Conservation (phyloP, 2,329 filamentous ascomycete genomes). For the Hypoxylon sp. region DNA sequence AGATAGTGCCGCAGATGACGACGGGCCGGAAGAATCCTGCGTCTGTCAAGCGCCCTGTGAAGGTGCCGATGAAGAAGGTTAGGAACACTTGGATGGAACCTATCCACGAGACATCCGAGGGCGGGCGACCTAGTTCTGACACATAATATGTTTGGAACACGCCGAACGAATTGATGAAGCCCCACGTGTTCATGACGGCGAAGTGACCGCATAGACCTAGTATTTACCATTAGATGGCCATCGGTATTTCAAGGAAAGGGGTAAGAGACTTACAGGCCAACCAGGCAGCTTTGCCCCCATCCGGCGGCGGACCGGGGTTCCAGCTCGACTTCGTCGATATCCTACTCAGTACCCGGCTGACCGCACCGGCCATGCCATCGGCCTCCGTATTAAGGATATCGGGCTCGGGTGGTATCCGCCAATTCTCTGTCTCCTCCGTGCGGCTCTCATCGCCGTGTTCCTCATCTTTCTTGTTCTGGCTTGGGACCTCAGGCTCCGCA, state of each 20-base stretch:
- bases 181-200: constrained; percentile 67
- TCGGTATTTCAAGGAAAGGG: neutral
- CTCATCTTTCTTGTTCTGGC: constrained; percentile 25
- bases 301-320: constrained; percentile 63
- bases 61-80: constrained; percentile 67
- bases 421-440: constrained; percentile 29
- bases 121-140: constrained; percentile 54
- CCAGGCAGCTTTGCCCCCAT: constrained; percentile 65
- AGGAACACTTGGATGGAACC: constrained; percentile 68
- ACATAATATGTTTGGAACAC: constrained; percentile 68
- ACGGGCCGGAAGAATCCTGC: constrained; percentile 65
- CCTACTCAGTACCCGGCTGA: constrained; percentile 58
- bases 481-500: constrained; percentile 1
- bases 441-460: constrained; percentile 1
- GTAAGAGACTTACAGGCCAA: constrained; percentile 54
- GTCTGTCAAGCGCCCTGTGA: constrained; percentile 67
- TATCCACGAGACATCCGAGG: constrained; percentile 67
- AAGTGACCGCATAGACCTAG: constrained; percentile 59
- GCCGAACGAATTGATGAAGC: constrained; percentile 69
- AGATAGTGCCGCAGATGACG: constrained; percentile 56
- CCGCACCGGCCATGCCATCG: constrained; percentile 46
- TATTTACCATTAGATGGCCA: constrained; percentile 9
- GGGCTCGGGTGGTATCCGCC: constrained; percentile 44
- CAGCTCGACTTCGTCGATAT: constrained; percentile 58
- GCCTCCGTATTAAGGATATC: constrained; percentile 46